These are phyloP conservation scores for Pythium coloratum DNA, from an alignment of 352 stramenopile genomes.

Conservation along the genomic window DNA sequence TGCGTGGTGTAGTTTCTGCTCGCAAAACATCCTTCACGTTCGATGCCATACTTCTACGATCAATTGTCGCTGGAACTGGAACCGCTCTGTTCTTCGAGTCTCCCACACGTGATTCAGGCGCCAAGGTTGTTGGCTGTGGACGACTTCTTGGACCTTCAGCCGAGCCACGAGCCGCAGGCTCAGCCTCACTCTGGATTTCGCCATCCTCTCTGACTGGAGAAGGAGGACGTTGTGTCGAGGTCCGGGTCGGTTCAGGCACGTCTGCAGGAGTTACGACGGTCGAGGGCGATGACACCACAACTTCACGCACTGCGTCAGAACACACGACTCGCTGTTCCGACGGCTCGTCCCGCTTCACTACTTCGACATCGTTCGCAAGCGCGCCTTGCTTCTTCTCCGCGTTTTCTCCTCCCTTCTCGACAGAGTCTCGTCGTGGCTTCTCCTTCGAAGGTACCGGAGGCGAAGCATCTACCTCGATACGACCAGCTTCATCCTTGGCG, in stretches of 20 bases:
- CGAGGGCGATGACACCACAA: not conserved
- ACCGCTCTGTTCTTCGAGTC: not conserved
- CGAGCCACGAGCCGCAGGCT: not conserved
- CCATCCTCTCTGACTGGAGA: constrained; percentile 22
- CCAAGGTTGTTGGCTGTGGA: not conserved
- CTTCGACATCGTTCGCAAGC: no score
- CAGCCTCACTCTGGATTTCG: constrained; percentile 19
- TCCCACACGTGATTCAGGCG: not conserved
- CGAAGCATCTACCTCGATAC: no score
- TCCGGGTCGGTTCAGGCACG: not conserved
- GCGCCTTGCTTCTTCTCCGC: no score
- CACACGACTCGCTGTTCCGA: not conserved
- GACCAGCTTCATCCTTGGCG: no score
- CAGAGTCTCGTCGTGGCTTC: no score
- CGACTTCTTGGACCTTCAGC: not conserved
- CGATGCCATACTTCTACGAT: not conserved
- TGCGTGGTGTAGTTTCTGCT: not conserved
- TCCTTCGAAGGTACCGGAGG: no score
- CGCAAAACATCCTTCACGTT: not conserved
- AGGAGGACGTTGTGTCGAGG: not conserved
- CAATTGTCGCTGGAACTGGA: not conserved
- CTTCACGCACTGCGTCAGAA: not conserved
- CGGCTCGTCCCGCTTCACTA: no score
- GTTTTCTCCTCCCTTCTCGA: no score
- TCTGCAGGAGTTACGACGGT: not conserved